Base-by-base conservation (phyloP, 805 yeast species). In the Cyberlindnera petersonii region DNA sequence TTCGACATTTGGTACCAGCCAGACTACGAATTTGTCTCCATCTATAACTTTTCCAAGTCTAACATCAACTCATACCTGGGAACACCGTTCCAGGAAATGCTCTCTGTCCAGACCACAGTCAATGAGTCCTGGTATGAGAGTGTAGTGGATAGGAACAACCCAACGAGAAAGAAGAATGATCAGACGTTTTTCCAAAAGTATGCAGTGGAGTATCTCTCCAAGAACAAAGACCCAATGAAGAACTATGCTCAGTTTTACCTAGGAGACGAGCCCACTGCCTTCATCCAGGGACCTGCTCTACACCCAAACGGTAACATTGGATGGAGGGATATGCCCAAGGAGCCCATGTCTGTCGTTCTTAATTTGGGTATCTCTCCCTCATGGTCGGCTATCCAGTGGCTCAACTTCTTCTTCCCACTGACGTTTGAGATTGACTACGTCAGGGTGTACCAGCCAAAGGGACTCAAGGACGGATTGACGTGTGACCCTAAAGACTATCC, bases 361-460 rank as follows among this genome's bases (percentile, higher is more conserved):
- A 72, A 72, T 48, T 55, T 72, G 49, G 78, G 77, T 55, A 48
- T 72, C 24, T 71, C 76, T 9, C 67, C 65, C 36, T 69, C 61
- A 39, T 72, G 78, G 78, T 71, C 75, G 3, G 64, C 66, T 46
- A 71, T 72, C 26, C 71, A 72, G 46, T 72, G 76, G 76, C 60
- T 65, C 5, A 52, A 66, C 13, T 48, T 72, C 19, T 42, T 49
- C 5, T 72, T 72, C 55, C 77, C 77, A 2, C 49, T 58, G 21
- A 56, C 52, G n/a, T 55, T 72, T 61, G 60, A 62, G 37, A 53
- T 72, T 23, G 76, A 72, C 43, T 69, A 66, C 41, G 75, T 72
- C 21, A 58, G 78, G 31, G 37, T 72, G 7, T 73, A 73, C 52
- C 78, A 73, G 54, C 78, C 77, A 4, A 50, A 54, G 26, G 71